Conservation (phyloP, 345 rosid species). For the Gossypium sturtianum region DNA sequence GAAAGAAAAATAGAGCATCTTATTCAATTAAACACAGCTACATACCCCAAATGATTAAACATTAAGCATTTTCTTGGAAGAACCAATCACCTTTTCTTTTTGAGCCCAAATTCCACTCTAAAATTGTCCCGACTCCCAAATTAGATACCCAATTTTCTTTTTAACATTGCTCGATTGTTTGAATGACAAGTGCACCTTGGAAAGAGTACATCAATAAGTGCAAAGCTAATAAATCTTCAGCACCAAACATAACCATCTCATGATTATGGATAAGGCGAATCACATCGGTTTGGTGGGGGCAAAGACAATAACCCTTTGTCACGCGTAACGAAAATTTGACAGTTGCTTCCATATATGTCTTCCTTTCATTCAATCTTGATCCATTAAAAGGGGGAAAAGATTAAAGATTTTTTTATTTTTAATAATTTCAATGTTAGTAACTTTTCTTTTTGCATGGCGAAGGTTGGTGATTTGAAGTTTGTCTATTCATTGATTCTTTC, state of each 20-base stretch:
- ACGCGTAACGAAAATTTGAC: slow-evolving; percentile 19
- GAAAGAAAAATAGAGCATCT: not conserved
- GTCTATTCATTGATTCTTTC: slow-evolving; percentile 12
- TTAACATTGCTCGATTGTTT: not conserved
- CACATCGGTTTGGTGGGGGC: slow-evolving; percentile 17
- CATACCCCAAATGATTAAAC: not conserved
- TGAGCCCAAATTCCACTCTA: slow-evolving; percentile 18
- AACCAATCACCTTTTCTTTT: slow-evolving; percentile 3
- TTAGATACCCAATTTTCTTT: slow-evolving; percentile 21
- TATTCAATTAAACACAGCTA: not conserved
- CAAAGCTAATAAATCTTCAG: slow-evolving; percentile 18
- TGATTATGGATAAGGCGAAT: slow-evolving; percentile 29
- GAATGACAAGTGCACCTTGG: slow-evolving; percentile 15
- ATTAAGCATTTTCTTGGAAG: not conserved
- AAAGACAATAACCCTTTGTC: slow-evolving; percentile 11
- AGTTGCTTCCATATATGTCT: slow-evolving; percentile 1
- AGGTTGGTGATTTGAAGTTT: slow-evolving; percentile 15
- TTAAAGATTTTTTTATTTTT: not conserved
- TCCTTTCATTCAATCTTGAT: not conserved
- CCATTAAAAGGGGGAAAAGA: not conserved
- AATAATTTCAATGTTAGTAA: not conserved
- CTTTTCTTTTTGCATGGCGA: not conserved
- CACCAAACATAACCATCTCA: slow-evolving; percentile 25
- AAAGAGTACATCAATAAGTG: slow-evolving; percentile 16
- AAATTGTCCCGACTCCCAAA: slow-evolving; percentile 19